Evolutionary conservation across 345 rosid species (phyloP).

Genomic region (Leavenworthia alabamica): DNA sequence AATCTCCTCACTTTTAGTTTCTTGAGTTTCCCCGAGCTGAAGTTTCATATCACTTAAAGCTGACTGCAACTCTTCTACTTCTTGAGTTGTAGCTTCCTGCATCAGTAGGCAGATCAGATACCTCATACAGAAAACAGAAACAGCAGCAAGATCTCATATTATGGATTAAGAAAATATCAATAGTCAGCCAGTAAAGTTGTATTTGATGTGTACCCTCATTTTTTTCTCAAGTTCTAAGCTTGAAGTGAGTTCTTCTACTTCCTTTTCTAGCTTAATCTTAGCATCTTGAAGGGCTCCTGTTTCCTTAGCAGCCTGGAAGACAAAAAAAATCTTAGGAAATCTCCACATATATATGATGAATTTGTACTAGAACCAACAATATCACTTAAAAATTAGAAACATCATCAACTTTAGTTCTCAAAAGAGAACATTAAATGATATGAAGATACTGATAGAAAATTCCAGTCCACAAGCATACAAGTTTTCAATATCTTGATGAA

Average conservation of each 20-base stretch:
- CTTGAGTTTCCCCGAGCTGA: conserved; percentile 66
- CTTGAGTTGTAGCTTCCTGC: conserved; percentile 40
- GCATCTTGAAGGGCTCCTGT: conserved; percentile 39
- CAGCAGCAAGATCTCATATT: not conserved
- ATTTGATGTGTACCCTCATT: conserved; percentile 23
- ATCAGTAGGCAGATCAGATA: conserved; percentile 24
- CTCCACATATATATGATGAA: not conserved
- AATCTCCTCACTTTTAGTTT: conserved; percentile 41
- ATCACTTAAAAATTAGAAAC: not conserved
- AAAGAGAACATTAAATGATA: not conserved
- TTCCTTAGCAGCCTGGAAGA: conserved; percentile 33
- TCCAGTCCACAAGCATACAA: not conserved
- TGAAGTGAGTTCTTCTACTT: conserved; percentile 28
- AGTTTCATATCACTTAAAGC: conserved; percentile 38
- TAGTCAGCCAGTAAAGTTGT: not conserved
- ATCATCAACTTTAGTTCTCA: not conserved
- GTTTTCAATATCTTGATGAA: conserved; percentile 1
- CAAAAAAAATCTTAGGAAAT: not conserved
- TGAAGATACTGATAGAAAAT: not conserved
- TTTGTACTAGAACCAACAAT: not conserved
- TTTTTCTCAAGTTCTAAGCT: conserved; percentile 40
- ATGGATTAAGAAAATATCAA: not conserved
- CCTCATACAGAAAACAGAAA: conserved; percentile 6
- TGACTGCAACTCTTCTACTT: conserved; percentile 34
- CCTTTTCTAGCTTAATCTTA: conserved; percentile 29